A percentile compares a stretch with the other conserved stretches of the same genome.
phyloP scores from a whole-genome alignment of 768 basidiomycete genomes.

The Symmetrospora coprosmae region DNA sequence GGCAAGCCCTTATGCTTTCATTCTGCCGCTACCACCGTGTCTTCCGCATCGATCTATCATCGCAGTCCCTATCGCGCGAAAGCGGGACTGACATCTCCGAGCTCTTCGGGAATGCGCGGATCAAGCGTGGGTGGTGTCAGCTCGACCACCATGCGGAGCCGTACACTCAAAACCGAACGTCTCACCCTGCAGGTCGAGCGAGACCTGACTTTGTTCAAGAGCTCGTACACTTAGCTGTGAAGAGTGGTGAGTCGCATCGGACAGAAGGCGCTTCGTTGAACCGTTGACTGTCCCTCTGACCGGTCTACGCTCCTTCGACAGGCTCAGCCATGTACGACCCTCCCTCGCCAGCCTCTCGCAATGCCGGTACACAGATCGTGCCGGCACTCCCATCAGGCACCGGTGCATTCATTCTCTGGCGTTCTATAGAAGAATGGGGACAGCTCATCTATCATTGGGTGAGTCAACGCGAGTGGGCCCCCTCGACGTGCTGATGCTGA shows the following conservation, averaged over 20 bases:
- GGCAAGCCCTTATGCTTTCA: conserved; percentile 37
- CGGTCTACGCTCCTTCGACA: background rate
- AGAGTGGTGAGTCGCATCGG: conserved; percentile 32
- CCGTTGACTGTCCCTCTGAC: background rate
- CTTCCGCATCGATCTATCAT: conserved; percentile 34
- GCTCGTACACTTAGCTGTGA: conserved; percentile 29
- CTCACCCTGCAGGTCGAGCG: conserved; percentile 3
- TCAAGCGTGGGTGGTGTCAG: conserved; percentile 33
- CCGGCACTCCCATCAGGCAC: conserved; percentile 29
- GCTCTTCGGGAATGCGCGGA: conserved; percentile 35
- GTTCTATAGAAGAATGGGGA: conserved; percentile 40
- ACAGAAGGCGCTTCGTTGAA: no score
- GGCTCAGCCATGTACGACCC: conserved; percentile 22
- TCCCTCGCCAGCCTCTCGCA: conserved; percentile 32
- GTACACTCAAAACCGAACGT: background rate
- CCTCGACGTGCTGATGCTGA: background rate
- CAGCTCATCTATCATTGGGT: conserved; percentile 40
- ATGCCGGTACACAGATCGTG: conserved; percentile 31
- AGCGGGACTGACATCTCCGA: conserved; percentile 28
- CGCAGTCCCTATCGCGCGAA: conserved; percentile 4
- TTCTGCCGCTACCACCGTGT: conserved; percentile 35
- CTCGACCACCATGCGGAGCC: background rate
- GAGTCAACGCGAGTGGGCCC: conserved; percentile 10
- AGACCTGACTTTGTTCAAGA: conserved; percentile 5
- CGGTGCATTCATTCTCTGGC: conserved; percentile 36